Conservation (phyloP, 2,329 filamentous ascomycete species). For the Leptosphaerulina australis region DNA sequence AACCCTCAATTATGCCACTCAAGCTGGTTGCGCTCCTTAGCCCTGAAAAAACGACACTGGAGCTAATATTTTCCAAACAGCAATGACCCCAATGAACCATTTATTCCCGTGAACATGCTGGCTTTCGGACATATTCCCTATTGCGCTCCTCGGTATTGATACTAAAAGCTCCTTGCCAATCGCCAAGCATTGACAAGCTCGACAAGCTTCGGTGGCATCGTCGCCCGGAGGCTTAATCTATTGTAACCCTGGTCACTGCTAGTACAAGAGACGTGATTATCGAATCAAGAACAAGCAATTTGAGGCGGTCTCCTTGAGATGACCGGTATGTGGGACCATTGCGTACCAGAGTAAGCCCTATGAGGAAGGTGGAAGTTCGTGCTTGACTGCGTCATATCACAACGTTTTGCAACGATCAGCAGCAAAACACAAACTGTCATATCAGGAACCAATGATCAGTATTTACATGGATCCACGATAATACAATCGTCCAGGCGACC, state of each 20-base stretch:
- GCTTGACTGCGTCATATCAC: conserved; percentile 7
- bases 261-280: background rate
- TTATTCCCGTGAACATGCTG: background rate
- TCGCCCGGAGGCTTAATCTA: conserved; percentile 8
- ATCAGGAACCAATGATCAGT: conserved; percentile 6
- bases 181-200: conserved; percentile 7
- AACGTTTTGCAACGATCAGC: background rate
- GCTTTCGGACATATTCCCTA: background rate
- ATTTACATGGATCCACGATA: background rate
- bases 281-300: conserved; percentile 4
- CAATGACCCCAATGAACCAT: background rate
- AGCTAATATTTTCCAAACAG: background rate
- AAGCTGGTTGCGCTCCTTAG: background rate
- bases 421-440: background rate
- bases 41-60: background rate
- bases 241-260: background rate
- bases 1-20: background rate
- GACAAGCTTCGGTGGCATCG: conserved; percentile 11
- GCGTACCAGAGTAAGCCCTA: conserved; percentile 3
- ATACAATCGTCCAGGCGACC: background rate
- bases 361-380: conserved; percentile 11
- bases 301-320: background rate
- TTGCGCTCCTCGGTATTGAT: background rate
- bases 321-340: conserved; percentile 1
- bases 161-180: background rate